phyloP scores from a whole-genome alignment of 2,329 filamentous ascomycete genomes.

The Colletotrichum eleusines region DNA sequence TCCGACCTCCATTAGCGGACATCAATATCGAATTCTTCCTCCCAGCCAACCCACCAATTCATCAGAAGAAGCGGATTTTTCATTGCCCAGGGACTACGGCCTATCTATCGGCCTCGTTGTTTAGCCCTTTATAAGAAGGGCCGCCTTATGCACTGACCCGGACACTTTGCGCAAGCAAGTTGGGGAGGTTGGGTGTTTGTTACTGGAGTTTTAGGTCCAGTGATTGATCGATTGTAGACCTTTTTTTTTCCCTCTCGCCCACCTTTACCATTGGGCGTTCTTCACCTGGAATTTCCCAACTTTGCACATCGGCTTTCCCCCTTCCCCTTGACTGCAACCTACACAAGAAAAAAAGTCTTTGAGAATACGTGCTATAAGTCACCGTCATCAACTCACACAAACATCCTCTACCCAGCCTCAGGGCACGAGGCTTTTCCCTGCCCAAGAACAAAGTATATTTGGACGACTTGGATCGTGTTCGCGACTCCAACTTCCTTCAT shows the following conservation, averaged over 20 bases:
- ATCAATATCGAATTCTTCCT: conserved; percentile 6
- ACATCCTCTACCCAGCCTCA: neutral
- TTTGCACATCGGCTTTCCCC: conserved; percentile 4
- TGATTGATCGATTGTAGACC: conserved; percentile 40
- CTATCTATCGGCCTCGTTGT: conserved; percentile 11
- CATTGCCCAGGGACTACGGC: conserved; percentile 7
- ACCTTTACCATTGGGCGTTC: conserved; percentile 8
- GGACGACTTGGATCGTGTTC: neutral
- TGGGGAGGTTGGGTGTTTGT: conserved; percentile 29
- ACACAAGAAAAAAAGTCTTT: neutral
- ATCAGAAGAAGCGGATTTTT: conserved; percentile 9
- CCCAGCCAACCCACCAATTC: conserved; percentile 15
- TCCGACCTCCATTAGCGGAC: conserved; percentile 19
- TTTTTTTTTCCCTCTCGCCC: conserved; percentile 1
- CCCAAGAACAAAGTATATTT: neutral
- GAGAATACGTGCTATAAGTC: conserved; percentile 25
- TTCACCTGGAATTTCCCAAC: conserved; percentile 7
- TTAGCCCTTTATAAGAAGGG: conserved; percentile 17
- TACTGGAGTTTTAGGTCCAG: conserved; percentile 28
- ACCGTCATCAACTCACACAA: neutral
- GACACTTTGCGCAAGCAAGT: conserved; percentile 31
- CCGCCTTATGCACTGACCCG: conserved; percentile 27
- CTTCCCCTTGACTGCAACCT: neutral
- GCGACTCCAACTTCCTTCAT: neutral
- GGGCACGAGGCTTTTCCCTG: conserved; percentile 1